phyloP scores from a whole-genome alignment of 2,329 filamentous ascomycete species.

The Fulvia fulva region DNA sequence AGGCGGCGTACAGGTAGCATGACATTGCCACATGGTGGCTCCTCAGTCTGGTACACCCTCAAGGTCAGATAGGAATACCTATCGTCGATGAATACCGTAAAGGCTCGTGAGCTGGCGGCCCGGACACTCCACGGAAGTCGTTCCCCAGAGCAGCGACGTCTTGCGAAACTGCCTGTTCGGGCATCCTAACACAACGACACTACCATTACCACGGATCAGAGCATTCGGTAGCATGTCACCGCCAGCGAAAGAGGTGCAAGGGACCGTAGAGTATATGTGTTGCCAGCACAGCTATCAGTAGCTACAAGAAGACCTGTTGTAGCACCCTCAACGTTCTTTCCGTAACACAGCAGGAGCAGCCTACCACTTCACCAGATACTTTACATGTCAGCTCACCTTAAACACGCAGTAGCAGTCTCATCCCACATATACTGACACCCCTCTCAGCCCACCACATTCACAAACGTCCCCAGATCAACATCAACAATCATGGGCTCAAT shows the following conservation, averaged over 20 bases:
- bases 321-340: neutral
- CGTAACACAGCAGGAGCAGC: neutral
- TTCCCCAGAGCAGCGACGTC: neutral
- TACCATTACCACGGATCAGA: neutral
- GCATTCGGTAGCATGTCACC: neutral
- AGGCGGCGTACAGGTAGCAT: neutral
- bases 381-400: neutral
- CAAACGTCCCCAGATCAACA: neutral
- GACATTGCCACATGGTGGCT: neutral
- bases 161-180: neutral
- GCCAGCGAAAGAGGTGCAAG: neutral
- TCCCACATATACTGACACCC: neutral
- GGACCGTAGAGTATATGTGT: neutral
- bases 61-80: neutral
- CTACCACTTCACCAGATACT: neutral
- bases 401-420: neutral
- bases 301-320: neutral
- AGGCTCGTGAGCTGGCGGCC: neutral
- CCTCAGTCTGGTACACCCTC: neutral
- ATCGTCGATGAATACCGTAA: neutral
- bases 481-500: neutral
- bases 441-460: neutral
- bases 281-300: neutral
- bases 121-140: neutral
- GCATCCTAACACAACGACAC: neutral